These are phyloP conservation scores for Coemansia sp. DNA, from an alignment of 192 early-diverging fungal species.

Conservation along the genomic window DNA sequence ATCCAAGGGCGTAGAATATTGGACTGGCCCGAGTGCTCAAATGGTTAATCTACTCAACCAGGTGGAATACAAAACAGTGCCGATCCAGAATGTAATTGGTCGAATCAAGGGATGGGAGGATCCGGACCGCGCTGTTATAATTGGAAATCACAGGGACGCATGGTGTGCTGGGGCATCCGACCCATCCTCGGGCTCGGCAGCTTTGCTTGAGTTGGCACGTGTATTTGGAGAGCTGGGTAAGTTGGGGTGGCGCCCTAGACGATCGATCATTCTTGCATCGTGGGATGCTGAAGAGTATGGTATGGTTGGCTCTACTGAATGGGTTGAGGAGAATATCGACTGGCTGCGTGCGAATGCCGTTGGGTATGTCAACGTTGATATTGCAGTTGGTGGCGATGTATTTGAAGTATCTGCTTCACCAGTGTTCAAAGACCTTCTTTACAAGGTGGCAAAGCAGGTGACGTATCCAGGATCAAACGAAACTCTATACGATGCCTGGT, in stretches of 20 bases:
- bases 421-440: conserved; percentile 46
- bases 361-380: conserved; percentile 63
- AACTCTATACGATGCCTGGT: conserved; percentile 58
- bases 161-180: conserved; percentile 67
- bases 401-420: conserved; percentile 58
- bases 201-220: conserved; percentile 59
- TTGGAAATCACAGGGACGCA: conserved; percentile 68
- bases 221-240: conserved; percentile 55
- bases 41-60: conserved; percentile 56
- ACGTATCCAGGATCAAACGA: conserved; percentile 47
- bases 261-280: conserved; percentile 60
- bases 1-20: conserved; percentile 51
- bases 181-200: conserved; percentile 61
- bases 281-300: conserved; percentile 73
- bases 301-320: conserved; percentile 64
- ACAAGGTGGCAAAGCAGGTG: conserved; percentile 52
- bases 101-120: conserved; percentile 57
- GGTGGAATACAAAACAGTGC: conserved; percentile 46
- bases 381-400: conserved; percentile 51
- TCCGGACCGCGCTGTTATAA: conserved; percentile 53
- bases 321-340: conserved; percentile 61
- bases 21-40: conserved; percentile 56
- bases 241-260: conserved; percentile 62
- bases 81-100: conserved; percentile 65
- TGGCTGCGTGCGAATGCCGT: conserved; percentile 55